Conservation (phyloP, 1,284 basidiomycete genomes). For the Trichosporon sp. region DNA sequence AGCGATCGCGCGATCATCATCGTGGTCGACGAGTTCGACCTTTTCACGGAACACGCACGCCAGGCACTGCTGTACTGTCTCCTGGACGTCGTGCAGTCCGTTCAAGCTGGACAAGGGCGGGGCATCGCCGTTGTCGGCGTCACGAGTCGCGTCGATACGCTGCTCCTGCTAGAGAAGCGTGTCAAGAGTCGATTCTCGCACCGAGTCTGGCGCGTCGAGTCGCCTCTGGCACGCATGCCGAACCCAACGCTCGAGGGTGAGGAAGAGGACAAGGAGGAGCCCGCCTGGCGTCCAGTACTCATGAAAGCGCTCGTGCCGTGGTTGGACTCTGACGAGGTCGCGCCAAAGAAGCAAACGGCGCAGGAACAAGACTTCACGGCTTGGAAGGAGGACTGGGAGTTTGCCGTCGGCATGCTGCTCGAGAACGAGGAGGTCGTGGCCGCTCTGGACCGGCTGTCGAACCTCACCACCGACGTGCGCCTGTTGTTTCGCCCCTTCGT, state of each 20-base stretch:
- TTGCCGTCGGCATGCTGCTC: conserved; percentile 59
- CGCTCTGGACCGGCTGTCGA: conserved; percentile 62
- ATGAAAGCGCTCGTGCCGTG: conserved; percentile 58
- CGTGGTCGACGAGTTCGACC: conserved; percentile 84
- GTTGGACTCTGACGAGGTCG: conserved; percentile 33
- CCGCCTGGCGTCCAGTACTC: conserved; percentile 62
- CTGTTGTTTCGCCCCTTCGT: conserved; percentile 70
- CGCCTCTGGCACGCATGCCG: conserved; percentile 60
- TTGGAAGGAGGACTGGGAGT: conserved; percentile 62
- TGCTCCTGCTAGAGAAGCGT: conserved; percentile 86
- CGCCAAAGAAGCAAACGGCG: conserved; percentile 55
- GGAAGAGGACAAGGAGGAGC: not conserved
- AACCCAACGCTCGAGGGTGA: not conserved
- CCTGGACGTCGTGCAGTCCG: conserved; percentile 60
- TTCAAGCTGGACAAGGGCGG: conserved; percentile 54
- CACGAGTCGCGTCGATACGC: conserved; percentile 80
- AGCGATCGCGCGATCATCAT: conserved; percentile 79
- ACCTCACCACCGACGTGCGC: conserved; percentile 69
- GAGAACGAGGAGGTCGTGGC: conserved; percentile 40
- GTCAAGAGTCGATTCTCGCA: conserved; percentile 95
- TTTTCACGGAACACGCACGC: conserved; percentile 83
- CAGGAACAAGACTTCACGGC: conserved; percentile 34
- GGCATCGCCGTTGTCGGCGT: conserved; percentile 82
- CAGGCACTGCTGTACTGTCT: conserved; percentile 87
- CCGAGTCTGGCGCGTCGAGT: conserved; percentile 74